phyloP scores from a whole-genome alignment of 768 basidiomycete species.

The Steccherinum ochraceum region DNA sequence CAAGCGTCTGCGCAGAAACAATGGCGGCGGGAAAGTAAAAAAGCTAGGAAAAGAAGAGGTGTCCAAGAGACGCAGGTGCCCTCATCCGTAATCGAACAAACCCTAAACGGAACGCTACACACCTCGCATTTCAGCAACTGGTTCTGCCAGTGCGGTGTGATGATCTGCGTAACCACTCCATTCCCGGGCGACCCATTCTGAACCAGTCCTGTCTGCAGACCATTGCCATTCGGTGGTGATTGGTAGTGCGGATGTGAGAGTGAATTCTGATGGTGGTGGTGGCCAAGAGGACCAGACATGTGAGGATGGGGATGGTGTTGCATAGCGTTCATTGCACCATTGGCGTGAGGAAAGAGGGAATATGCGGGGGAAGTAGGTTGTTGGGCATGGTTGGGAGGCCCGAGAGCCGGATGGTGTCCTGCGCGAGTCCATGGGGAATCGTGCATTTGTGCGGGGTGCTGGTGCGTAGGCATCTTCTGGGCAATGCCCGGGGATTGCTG shows the following conservation, averaged over 20 bases:
- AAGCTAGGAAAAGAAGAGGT: too few species aligned
- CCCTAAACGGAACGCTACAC: slow-evolving; percentile 25
- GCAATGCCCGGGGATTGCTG: slow-evolving; percentile 78
- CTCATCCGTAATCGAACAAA: neutral
- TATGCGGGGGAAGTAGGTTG: slow-evolving; percentile 72
- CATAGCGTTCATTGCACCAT: slow-evolving; percentile 41
- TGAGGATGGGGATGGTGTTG: slow-evolving; percentile 56
- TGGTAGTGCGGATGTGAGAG: slow-evolving; percentile 58
- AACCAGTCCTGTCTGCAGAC: slow-evolving; percentile 30
- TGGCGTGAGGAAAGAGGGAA: slow-evolving; percentile 69
- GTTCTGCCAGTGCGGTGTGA: slow-evolving; percentile 87
- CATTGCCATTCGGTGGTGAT: slow-evolving; percentile 68
- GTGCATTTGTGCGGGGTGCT: slow-evolving; percentile 28
- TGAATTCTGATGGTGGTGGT: slow-evolving; percentile 75
- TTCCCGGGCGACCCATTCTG: slow-evolving; percentile 48
- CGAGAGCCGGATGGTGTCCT: slow-evolving; percentile 49
- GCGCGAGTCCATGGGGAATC: slow-evolving; percentile 67
- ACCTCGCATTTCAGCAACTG: slow-evolving; percentile 92
- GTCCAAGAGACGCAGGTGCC: too few species aligned
- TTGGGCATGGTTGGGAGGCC: slow-evolving; percentile 39
- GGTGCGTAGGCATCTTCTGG: slow-evolving; percentile 70
- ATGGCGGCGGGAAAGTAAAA: too few species aligned
- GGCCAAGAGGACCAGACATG: slow-evolving; percentile 45
- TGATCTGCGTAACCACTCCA: slow-evolving; percentile 42
- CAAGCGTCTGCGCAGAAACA: too few species aligned